A percentile compares a stretch with the other conserved stretches of the same genome.
Evolutionary conservation across 306 rosid species (phyloP).

Genomic region (Prunus davidiana): DNA sequence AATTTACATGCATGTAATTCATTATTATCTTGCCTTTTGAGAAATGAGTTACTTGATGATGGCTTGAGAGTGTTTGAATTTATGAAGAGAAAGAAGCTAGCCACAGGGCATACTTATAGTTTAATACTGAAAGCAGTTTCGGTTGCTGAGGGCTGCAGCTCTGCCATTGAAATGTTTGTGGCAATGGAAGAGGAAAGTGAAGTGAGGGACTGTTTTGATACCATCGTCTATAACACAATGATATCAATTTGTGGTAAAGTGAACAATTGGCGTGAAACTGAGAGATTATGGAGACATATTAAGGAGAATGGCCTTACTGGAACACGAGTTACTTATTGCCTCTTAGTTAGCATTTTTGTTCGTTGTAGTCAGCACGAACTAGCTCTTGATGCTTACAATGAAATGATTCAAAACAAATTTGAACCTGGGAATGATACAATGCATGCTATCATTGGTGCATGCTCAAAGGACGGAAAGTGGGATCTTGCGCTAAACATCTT

Average conservation of each 20-base stretch:
- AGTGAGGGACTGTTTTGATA: constrained; percentile 52
- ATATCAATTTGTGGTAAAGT: constrained; percentile 65
- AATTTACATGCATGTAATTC: constrained; percentile 78
- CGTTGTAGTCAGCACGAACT: constrained; percentile 62
- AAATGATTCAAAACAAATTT: constrained; percentile 65
- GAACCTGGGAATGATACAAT: constrained; percentile 56
- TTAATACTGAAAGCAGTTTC: constrained; percentile 68
- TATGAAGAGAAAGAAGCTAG: constrained; percentile 43
- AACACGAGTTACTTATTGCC: constrained; percentile 56
- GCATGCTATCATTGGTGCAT: constrained; percentile 63
- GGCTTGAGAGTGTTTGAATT: constrained; percentile 57
- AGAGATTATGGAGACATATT: constrained; percentile 72
- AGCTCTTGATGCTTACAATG: constrained; percentile 68
- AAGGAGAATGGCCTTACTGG: constrained; percentile 47
- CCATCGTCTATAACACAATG: constrained; percentile 73
- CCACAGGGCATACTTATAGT: constrained; percentile 74
- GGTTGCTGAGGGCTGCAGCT: constrained; percentile 42
- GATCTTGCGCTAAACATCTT: constrained; percentile 54
- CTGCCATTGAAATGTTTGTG: constrained; percentile 51
- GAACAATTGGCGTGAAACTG: constrained; percentile 69
- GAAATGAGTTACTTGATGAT: constrained; percentile 61
- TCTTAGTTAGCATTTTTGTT: constrained; percentile 64
- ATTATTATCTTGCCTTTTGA: constrained; percentile 65
- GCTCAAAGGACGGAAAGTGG: constrained; percentile 80
- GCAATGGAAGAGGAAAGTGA: constrained; percentile 46